phyloP scores from a whole-genome alignment of 805 yeast species.

The Priceomyces medius region DNA sequence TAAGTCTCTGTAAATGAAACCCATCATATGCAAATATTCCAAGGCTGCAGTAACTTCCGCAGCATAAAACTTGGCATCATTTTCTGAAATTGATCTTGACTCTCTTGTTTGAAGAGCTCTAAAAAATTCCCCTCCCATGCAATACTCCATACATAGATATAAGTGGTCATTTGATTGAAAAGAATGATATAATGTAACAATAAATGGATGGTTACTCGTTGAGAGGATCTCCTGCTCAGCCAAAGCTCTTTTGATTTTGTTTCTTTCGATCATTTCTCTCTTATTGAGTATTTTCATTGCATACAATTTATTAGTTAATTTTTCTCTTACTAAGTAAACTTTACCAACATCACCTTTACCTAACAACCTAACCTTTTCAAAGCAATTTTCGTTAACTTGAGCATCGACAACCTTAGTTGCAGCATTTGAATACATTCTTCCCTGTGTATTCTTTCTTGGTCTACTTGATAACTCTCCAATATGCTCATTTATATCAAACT shows the following conservation, averaged over 20 bases:
- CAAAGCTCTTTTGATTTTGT: slow-evolving; percentile 88
- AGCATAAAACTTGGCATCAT: slow-evolving; percentile 90
- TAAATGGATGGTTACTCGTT: slow-evolving; percentile 94
- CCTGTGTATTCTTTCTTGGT: slow-evolving; percentile 42
- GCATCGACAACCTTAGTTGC: slow-evolving; percentile 73
- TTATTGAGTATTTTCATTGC: slow-evolving; percentile 93
- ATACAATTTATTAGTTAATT: slow-evolving; percentile 65
- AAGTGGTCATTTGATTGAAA: slow-evolving; percentile 91
- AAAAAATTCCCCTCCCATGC: slow-evolving; percentile 99
- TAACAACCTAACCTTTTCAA: slow-evolving; percentile 83
- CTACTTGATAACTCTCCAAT: slow-evolving; percentile 40
- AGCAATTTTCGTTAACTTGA: slow-evolving; percentile 82
- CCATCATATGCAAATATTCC: slow-evolving; percentile 94
- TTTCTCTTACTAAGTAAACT: slow-evolving; percentile 88
- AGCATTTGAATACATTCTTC: slow-evolving; percentile 67
- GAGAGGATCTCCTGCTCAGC: slow-evolving; percentile 97
- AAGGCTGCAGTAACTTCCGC: slow-evolving; percentile 97
- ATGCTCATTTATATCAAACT: slow-evolving; percentile 41
- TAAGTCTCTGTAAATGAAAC: slow-evolving; percentile 92
- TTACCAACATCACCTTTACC: slow-evolving; percentile 99
- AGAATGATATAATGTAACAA: slow-evolving; percentile 92
- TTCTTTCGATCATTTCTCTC: slow-evolving; percentile 91
- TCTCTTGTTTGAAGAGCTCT: slow-evolving; percentile 90
- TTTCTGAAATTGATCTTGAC: slow-evolving; percentile 80
- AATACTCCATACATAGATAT: slow-evolving; percentile 96